Base-by-base conservation (phyloP, 495 filamentous ascomycete genomes). In the Usnea hakonensis region DNA sequence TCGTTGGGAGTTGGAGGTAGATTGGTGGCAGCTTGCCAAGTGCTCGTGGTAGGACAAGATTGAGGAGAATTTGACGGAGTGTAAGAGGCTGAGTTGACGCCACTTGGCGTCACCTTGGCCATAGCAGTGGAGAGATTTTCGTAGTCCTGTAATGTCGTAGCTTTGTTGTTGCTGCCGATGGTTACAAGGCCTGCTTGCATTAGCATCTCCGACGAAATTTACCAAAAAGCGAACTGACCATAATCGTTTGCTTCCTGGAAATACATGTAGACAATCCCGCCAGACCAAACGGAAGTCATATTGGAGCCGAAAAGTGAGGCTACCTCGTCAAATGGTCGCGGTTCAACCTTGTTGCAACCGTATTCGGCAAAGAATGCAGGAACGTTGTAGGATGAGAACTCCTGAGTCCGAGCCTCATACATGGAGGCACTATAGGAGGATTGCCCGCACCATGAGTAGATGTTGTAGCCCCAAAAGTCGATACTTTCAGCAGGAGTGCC, bases 391-490 rank as follows among this genome's bases (percentile, higher is more conserved):
- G 87, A 87, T 54, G 76, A 72, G 76, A 96, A 97, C 75, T 95
- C 90, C 43, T 86, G 74, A 41, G 90, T 91, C 68, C 91, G 85
- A 32, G 79, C 81, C 65, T 88, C 78, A 74, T 90, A 98, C 19
- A 90, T 88, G 0, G 93, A 97, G 21, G 74, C 65, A 53, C 76
- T 67, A 71, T 87, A 93, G 60, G 79, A 82, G 62, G 87, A 92
- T 55, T 90, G 70, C 55, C 94, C 94, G 71, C 94, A 98, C 94
- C 94, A 98, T 41, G 89, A 92, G 77, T 97, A 97, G 78, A 97
- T 93, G 77, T 97, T 98, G 83, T 96, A 96, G 57, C 94, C 94
- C 90, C 90, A 97, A 80, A 91, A 97, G 74, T 97, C 93, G 64
- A 96, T 92, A 44, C 84, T 76, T 16, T 82, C 78, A 0, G 76